A percentile compares a stretch with the other conserved stretches of the same genome.
phyloP scores from a whole-genome alignment of 345 rosid species.

The Aquilaria yunnanensis region DNA sequence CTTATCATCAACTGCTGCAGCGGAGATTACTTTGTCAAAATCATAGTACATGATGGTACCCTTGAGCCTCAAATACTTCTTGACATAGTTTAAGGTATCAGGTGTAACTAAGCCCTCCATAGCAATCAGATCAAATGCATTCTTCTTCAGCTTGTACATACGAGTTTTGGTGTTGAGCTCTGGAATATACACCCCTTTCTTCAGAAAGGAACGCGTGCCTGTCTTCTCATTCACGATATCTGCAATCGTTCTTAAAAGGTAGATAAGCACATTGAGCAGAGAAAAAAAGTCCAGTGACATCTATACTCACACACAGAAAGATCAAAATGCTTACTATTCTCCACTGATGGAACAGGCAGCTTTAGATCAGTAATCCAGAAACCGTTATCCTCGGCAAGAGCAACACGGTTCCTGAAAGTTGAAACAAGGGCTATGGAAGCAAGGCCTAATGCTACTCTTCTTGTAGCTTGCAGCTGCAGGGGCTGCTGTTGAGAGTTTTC shows the following conservation, averaged over 20 bases:
- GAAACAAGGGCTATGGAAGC: slow-evolving; percentile 45
- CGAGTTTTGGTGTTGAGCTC: slow-evolving; percentile 56
- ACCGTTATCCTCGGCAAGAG: slow-evolving; percentile 66
- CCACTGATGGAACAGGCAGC: slow-evolving; percentile 50
- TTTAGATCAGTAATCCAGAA: slow-evolving; percentile 53
- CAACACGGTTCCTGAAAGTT: slow-evolving; percentile 19
- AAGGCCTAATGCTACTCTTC: slow-evolving; percentile 55
- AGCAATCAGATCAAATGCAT: slow-evolving; percentile 76
- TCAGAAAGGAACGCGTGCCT: slow-evolving; percentile 62
- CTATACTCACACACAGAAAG: neutral
- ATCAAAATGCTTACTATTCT: slow-evolving; percentile 49
- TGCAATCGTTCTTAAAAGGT: slow-evolving; percentile 5
- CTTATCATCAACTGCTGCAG: slow-evolving; percentile 48
- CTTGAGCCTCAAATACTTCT: slow-evolving; percentile 72
- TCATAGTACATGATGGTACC: slow-evolving; percentile 70
- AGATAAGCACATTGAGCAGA: neutral
- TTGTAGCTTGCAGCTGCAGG: slow-evolving; percentile 38
- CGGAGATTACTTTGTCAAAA: slow-evolving; percentile 77
- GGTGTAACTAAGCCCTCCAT: slow-evolving; percentile 82
- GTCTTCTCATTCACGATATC: slow-evolving; percentile 68
- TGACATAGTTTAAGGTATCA: slow-evolving; percentile 66
- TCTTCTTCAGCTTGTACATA: slow-evolving; percentile 56
- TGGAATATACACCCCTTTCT: slow-evolving; percentile 58
- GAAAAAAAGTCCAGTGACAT: neutral
- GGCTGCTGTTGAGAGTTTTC: slow-evolving; percentile 24